phyloP scores from a whole-genome alignment of 441 rosid genomes.

The Biscutella auriculata region DNA sequence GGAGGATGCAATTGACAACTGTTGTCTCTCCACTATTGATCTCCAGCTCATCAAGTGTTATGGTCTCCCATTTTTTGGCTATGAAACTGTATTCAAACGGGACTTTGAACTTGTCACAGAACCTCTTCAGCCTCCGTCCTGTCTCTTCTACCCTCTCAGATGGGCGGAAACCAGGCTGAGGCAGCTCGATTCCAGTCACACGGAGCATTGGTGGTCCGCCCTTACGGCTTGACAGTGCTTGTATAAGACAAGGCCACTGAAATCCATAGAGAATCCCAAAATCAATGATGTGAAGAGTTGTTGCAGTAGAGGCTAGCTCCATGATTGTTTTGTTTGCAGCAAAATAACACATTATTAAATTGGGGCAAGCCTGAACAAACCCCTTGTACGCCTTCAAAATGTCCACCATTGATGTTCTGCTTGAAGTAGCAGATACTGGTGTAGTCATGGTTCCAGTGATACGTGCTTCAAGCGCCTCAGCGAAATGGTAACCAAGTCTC shows the following conservation, averaged over 20 bases:
- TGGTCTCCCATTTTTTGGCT: constrained; percentile 82
- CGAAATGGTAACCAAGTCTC: constrained; percentile 62
- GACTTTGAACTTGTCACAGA: constrained; percentile 61
- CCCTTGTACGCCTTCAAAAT: constrained; percentile 51
- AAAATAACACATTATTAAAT: constrained; percentile 50
- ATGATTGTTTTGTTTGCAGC: constrained; percentile 48
- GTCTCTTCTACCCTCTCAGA: constrained; percentile 76
- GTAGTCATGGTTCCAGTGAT: constrained; percentile 48
- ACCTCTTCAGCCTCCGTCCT: constrained; percentile 46
- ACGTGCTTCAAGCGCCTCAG: constrained; percentile 66
- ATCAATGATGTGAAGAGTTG: constrained; percentile 64
- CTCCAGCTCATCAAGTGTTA: constrained; percentile 54
- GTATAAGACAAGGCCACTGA: constrained; percentile 93
- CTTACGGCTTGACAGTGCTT: constrained; percentile 38
- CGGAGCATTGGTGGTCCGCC: constrained; percentile 70
- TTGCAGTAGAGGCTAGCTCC: constrained; percentile 41
- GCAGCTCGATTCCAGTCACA: constrained; percentile 77
- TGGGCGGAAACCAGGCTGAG: constrained; percentile 83
- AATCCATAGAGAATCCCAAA: constrained; percentile 86
- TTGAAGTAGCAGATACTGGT: constrained; percentile 17
- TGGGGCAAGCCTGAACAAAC: constrained; percentile 51
- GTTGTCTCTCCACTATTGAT: constrained; percentile 44
- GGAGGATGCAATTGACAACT: constrained; percentile 49
- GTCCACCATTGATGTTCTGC: constrained; percentile 43
- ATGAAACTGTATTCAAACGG: constrained; percentile 56